Percentiles rank a stretch among this genome's conserved stretches.
phyloP scores from a whole-genome alignment of 768 basidiomycete genomes.

The Mycena vitilis region DNA sequence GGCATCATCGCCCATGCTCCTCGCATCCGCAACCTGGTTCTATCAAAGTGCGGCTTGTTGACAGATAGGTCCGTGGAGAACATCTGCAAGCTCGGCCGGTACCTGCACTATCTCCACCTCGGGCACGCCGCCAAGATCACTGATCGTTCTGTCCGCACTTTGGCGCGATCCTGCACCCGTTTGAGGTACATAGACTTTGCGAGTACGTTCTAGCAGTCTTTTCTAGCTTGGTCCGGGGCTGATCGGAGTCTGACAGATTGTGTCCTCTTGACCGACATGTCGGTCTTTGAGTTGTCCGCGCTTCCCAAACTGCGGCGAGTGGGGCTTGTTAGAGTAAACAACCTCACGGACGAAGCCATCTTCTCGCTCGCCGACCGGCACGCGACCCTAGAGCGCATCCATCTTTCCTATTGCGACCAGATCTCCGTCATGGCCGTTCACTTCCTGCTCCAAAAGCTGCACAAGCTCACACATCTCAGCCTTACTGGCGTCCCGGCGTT shows the following conservation, averaged over 20 bases:
- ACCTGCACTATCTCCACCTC: constrained; percentile 94
- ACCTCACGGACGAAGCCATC: constrained; percentile 94
- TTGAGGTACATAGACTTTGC: constrained; percentile 97
- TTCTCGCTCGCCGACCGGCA: constrained; percentile 89
- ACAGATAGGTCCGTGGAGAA: constrained; percentile 87
- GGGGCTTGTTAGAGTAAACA: constrained; percentile 92
- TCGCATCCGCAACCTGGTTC: constrained; percentile 85
- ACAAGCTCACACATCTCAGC: constrained; percentile 93
- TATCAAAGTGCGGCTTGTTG: constrained; percentile 85
- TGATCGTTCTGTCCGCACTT: constrained; percentile 84
- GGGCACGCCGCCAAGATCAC: constrained; percentile 93
- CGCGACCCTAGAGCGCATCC: constrained; percentile 92
- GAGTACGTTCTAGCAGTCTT: constrained; percentile 63
- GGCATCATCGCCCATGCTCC: constrained; percentile 85
- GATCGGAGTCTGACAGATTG: constrained; percentile 69
- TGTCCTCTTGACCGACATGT: constrained; percentile 88
- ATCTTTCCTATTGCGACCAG: constrained; percentile 97
- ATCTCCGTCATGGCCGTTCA: constrained; percentile 93
- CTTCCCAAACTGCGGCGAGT: constrained; percentile 93
- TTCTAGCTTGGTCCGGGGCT: constrained; percentile 28
- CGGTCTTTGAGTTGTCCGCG: constrained; percentile 89
- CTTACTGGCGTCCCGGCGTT: constrained; percentile 97
- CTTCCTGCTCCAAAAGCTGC: constrained; percentile 88
- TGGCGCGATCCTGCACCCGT: constrained; percentile 89
- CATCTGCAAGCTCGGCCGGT: constrained; percentile 89